Evolutionary conservation across 2,329 filamentous ascomycete genomes (phyloP), one percentile per base, ranked within the genome.

Genomic region (Beauveria medogensis): DNA sequence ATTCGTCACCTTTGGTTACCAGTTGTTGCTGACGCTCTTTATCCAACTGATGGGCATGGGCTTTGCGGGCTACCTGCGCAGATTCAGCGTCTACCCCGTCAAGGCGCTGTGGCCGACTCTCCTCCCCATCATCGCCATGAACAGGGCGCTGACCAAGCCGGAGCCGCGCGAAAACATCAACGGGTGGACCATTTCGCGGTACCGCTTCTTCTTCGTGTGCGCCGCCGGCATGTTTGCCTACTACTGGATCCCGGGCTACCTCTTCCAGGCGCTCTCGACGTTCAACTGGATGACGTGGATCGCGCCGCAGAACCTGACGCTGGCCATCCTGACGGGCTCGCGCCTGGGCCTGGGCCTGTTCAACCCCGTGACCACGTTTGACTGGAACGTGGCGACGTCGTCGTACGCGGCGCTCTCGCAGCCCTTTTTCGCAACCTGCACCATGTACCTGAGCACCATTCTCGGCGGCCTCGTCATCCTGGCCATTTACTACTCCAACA

Each of bases 271-370:
- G 16, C 65, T 83, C 28, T 70, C 74, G 5, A 68, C 73, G 34
- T 83, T 84, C 68, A 80, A 75, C 69, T 84, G 80, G 79, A 76
- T 83, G 63, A 77, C 78, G 0, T 84, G 81, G 81, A 83, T 84
- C 58, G 70, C 76, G 0, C 80, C 80, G 0, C 64, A 72, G 14
- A 78, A 78, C 62, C 67, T 73, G 41, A 70, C 68, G 20, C 67
- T 79, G 54, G 73, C 70, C 47, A 71, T 73, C 14, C 67, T 79
- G 52, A 75, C 75, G 9, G 78, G 78, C 2, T 74, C 72, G n/a
- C 70, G 70, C n/a, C 70, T 72, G 22, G 78, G 78, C 6, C 63
- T 77, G 20, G 75, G 75, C 16, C 56, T 73, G 50, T 62, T 76
- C 60, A 75, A 75, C 63, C 72, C 72, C 7, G 52, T 71, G 30